Base-by-base conservation (phyloP, 805 yeast species). In the Blastobotrys chiropterorum region DNA sequence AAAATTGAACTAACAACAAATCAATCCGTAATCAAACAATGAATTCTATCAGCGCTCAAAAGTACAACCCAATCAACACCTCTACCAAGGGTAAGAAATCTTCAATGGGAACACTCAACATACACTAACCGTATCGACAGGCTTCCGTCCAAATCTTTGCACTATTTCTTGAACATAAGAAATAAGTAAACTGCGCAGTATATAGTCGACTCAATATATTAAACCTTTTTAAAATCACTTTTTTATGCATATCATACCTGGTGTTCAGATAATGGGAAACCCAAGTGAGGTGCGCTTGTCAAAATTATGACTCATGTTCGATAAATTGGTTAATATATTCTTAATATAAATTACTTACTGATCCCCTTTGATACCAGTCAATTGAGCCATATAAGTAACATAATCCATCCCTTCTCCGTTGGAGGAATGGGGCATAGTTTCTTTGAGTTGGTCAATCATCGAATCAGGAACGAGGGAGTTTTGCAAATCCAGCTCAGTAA, bases 401-500 rank as follows among this genome's bases (percentile, higher is more conserved):
- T 65, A 66, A 52, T 66, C 70, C 17, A 57, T 53, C 1, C 70
- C 70, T 3, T 58, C 60, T 2, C 53, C 57, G 2, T 59, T 53
- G 2, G 42, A 52, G 15, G 46, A 51, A 13, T 55, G 48, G 3
- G 72, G 70, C 68, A 69, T 66, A 11, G 54, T 44, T 16, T 52
- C 57, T 45, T 57, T 59, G 15, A 69, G 55, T 48, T 61, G 59
- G 14, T 61, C 67, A 19, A 69, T 63, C 60, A 60, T 61, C 3
- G 60, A 51, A 15, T 65, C 70, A 2, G 70, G 64, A 5, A 69
- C 48, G 14, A 68, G 56, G 2, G 77, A 67, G 31, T 65, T 62
- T 38, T 65, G 66, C 19, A 76, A 59, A 49, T 76, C 79, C 6
- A 62, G 59, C 16, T 63, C 68, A 0, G 74, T 65, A n/a, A 76